Percentiles rank a stretch among this genome's conserved stretches.
Conservation (phyloP, 306 rosid genomes). For the Trifolium fragiferum region DNA sequence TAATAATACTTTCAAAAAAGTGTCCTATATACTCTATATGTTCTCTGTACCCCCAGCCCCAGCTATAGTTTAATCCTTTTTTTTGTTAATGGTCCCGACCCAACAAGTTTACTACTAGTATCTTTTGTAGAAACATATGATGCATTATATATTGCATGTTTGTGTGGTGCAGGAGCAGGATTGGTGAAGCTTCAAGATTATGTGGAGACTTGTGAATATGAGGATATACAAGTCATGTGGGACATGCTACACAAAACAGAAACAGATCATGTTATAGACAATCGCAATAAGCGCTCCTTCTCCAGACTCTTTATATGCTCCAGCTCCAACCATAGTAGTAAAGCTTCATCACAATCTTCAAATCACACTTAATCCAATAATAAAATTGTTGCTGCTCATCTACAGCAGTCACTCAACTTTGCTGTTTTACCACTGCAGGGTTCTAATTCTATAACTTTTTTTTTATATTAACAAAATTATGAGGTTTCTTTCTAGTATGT, state of each 20-base stretch:
- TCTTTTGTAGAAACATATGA: no score
- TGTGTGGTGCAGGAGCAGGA: slow-evolving; percentile 62
- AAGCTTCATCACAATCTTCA: slow-evolving; percentile 43
- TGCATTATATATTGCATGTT: not conserved
- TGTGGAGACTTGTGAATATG: slow-evolving; percentile 79
- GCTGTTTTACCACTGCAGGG: not conserved
- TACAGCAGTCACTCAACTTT: not conserved
- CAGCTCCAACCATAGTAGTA: slow-evolving; percentile 26
- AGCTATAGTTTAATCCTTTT: no score
- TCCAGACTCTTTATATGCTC: slow-evolving; percentile 73
- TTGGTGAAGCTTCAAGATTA: slow-evolving; percentile 74
- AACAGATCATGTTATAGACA: slow-evolving; percentile 16
- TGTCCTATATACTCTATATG: no score
- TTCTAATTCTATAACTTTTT: not conserved
- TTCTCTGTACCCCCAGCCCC: no score
- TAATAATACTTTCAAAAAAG: no score
- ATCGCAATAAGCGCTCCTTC: slow-evolving; percentile 53
- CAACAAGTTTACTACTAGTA: no score
- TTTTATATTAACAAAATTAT: not conserved
- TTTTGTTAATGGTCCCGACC: no score
- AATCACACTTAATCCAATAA: slow-evolving; percentile 34
- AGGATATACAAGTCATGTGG: slow-evolving; percentile 95
- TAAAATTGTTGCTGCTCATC: slow-evolving; percentile 8
- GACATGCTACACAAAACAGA: slow-evolving; percentile 57
- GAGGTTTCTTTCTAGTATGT: slow-evolving; percentile 19